phyloP scores from a whole-genome alignment of 768 basidiomycete species.

The Coprinopsis marcescibilis region DNA sequence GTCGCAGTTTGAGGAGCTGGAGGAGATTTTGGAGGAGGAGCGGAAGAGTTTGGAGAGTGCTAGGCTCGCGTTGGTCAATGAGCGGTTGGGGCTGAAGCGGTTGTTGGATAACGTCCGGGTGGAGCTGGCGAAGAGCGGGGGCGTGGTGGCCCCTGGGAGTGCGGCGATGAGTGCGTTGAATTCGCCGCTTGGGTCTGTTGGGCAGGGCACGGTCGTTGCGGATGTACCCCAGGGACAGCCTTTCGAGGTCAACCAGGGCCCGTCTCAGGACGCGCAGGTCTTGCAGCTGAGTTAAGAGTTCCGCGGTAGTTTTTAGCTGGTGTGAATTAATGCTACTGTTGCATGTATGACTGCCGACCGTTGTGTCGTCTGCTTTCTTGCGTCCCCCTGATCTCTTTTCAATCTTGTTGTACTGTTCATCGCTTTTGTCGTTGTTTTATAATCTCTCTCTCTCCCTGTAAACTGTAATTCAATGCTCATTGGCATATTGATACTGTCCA shows the following conservation, averaged over 20 bases:
- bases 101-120: conserved; percentile 61
- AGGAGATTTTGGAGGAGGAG: conserved; percentile 89
- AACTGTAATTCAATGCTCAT: no score
- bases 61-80: conserved; percentile 71
- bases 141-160: conserved; percentile 14
- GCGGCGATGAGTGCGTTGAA: conserved; percentile 17
- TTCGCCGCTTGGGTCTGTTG: conserved; percentile 45
- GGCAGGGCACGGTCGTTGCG: conserved; percentile 52
- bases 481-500: no score
- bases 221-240: conserved; percentile 43
- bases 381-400: no score
- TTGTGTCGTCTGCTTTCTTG: no score
- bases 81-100: conserved; percentile 66
- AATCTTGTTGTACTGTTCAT: no score
- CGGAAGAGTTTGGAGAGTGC: conserved; percentile 79
- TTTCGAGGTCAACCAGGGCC: conserved; percentile 49
- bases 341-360: no score
- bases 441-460: no score
- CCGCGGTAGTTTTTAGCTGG: no score
- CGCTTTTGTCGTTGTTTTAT: no score
- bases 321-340: no score
- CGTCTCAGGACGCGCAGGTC: conserved; percentile 48
- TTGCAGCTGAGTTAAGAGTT: conserved; percentile 41
- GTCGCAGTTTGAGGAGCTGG: conserved; percentile 90
- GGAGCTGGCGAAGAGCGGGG: conserved; percentile 57